These are phyloP conservation scores for Hamamelis virginiana DNA, from an alignment of 164 flowering plant genomes.

Conservation along the genomic window DNA sequence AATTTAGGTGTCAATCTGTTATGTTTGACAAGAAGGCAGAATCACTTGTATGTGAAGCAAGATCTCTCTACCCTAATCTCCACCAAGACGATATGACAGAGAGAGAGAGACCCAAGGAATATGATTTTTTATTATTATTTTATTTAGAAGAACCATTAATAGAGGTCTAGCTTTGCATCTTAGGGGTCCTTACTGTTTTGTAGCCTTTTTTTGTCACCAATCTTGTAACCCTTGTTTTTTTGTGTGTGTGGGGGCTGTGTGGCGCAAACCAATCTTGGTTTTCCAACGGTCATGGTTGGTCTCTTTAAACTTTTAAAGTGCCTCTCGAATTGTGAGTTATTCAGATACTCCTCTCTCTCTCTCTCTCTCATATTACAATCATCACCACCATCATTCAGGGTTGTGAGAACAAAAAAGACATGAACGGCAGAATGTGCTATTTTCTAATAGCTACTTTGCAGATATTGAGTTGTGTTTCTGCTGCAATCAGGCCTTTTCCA, in stretches of 20 bases:
- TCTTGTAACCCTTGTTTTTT: too few species aligned
- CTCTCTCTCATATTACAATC: background rate
- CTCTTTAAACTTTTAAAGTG: too few species aligned
- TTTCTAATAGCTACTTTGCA: conserved; percentile 11
- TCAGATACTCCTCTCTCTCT: background rate
- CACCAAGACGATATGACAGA: background rate
- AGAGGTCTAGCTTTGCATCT: too few species aligned
- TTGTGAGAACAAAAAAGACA: conserved; percentile 8
- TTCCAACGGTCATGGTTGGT: background rate
- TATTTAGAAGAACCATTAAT: background rate
- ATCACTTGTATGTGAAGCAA: conserved; percentile 37
- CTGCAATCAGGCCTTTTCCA: conserved; percentile 13
- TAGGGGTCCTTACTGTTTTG: too few species aligned
- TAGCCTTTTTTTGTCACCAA: background rate
- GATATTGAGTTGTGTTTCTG: conserved; percentile 14
- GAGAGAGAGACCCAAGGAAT: conserved; percentile 4
- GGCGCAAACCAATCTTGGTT: too few species aligned
- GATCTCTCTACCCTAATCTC: conserved; percentile 1
- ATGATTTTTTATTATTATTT: background rate
- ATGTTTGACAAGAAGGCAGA: conserved; percentile 22
- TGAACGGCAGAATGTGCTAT: conserved; percentile 11
- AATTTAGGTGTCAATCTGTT: background rate
- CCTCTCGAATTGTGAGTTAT: conserved; percentile 13
- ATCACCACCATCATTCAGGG: conserved; percentile 21
- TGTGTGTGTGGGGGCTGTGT: too few species aligned